Evolutionary conservation across 257 asterid genomes (phyloP), one percentile per base, ranked within the genome.

Genomic region (Capsicum baccatum): DNA sequence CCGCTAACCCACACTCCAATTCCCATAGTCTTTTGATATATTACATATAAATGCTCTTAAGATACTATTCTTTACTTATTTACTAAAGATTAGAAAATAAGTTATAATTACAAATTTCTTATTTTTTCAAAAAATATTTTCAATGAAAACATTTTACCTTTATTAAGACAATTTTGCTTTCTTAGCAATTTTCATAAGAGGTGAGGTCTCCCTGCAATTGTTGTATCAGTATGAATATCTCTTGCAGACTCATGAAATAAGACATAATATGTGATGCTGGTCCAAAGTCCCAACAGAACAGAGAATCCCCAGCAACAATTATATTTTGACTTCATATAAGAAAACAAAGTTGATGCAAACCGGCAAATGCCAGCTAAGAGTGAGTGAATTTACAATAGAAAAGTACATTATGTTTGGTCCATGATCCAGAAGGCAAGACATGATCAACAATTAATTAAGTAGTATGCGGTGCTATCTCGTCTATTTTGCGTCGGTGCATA

Each of bases 401-500:
- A 8, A 44, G 79, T 71, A 71, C 79, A n/a, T 71, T 2, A 70
- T 70, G 57, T 70, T 70, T 70, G 56, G 79, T 44, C 79, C 56
- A 3, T 67, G 21, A 8, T 42, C 55, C 26, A 17, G 17, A 44
- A 37, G 33, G 52, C 78, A 15, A 14, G 8, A 37, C 10, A 39
- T 39, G 21, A 8, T 6, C 1, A 42, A 16, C 15, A 70, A 42
- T 3, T 44, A 70, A 70, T 70, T 44, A 44, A 17, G 7, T 67
- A 67, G 37, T n/a, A 35, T 70, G 56, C 57, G 17, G 57, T 44
- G 79, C 16, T 16, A 70, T 70, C 33, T 70, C 3, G 16, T 44
- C 37, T 71, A 44, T 44, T 71, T 10, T n/a, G 10, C 17, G 79
- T 71, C 79, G 79, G 79, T 44, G 79, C 57, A n/a, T 1, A 17